A percentile compares a stretch with the other conserved stretches of the same genome.
phyloP scores from a whole-genome alignment of 805 yeast species.

The Candida morakotiae region DNA sequence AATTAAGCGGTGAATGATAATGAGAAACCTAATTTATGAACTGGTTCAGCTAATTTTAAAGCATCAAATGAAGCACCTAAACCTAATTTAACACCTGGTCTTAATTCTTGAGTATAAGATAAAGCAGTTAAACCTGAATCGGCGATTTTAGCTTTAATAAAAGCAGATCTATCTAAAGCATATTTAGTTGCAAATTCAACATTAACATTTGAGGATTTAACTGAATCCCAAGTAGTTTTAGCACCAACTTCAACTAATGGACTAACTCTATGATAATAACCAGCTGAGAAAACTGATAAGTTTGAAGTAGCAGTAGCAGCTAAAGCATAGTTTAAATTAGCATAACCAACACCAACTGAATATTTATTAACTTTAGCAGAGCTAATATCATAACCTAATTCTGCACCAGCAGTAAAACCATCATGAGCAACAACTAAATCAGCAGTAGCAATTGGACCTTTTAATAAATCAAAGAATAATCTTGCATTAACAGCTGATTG shows the following conservation, averaged over 20 bases:
- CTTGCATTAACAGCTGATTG: slow-evolving; percentile 93
- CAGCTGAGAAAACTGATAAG: slow-evolving; percentile 86
- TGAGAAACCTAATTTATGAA: slow-evolving; percentile 96
- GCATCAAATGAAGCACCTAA: slow-evolving; percentile 97
- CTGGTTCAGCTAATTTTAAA: slow-evolving; percentile 90
- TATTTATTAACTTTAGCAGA: slow-evolving; percentile 90
- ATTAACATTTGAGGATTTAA: slow-evolving; percentile 75
- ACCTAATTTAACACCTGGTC: slow-evolving; percentile 96
- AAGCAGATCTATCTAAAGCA: slow-evolving; percentile 80
- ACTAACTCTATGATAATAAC: slow-evolving; percentile 94
- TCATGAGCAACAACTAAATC: slow-evolving; percentile 94
- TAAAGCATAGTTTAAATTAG: slow-evolving; percentile 80
- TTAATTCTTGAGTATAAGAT: slow-evolving; percentile 89
- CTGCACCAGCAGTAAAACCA: slow-evolving; percentile 95
- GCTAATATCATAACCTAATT: slow-evolving; percentile 92
- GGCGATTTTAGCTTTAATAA: slow-evolving; percentile 94
- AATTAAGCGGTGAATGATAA: slow-evolving; percentile 87
- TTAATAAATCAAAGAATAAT: slow-evolving; percentile 89
- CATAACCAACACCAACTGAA: slow-evolving; percentile 91
- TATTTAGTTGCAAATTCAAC: slow-evolving; percentile 96
- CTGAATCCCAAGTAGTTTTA: slow-evolving; percentile 92
- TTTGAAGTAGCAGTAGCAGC: slow-evolving; percentile 83
- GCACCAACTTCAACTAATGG: slow-evolving; percentile 95
- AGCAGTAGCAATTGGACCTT: slow-evolving; percentile 94
- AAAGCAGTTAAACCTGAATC: slow-evolving; percentile 93